Percentiles rank a stretch among this genome's conserved stretches.
Conservation (phyloP, 495 filamentous ascomycete genomes). For the Penicillium macrosclerotiorum region DNA sequence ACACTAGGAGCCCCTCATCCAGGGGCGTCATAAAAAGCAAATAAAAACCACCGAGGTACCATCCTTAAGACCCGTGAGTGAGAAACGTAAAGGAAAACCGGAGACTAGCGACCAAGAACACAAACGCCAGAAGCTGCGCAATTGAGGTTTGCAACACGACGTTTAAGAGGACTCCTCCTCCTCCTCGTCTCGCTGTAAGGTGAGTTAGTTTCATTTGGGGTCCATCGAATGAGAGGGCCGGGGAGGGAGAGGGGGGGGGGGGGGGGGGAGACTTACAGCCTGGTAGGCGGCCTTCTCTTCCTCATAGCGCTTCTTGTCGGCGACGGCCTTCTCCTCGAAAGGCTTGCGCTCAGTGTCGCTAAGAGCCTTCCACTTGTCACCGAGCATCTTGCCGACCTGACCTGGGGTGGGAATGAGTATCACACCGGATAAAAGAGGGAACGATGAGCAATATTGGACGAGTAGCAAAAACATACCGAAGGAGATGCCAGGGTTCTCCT, state of each 20-base stretch:
- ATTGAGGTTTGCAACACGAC: conserved; percentile 12
- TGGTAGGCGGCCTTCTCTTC: conserved; percentile 94
- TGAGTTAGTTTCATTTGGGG: conserved; percentile 16
- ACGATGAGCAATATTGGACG: background rate
- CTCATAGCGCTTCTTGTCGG: conserved; percentile 98
- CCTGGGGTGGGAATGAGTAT: conserved; percentile 50
- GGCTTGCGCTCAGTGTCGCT: conserved; percentile 83
- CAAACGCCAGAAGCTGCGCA: conserved; percentile 38
- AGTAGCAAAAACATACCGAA: conserved; percentile 65
- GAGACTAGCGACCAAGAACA: conserved; percentile 34
- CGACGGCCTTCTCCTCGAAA: conserved; percentile 91
- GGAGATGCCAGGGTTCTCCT: conserved; percentile 96
- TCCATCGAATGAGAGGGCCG: background rate
- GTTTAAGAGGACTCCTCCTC: conserved; percentile 54
- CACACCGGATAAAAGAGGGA: too few species aligned
- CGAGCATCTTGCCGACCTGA: conserved; percentile 95
- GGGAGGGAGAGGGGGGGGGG: too few species aligned
- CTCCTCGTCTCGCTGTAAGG: conserved; percentile 40
- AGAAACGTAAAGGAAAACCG: conserved; percentile 31
- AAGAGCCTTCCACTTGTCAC: conserved; percentile 96
- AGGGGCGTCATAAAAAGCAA: conserved; percentile 30
- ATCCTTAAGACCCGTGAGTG: conserved; percentile 40
- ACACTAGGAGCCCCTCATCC: conserved; percentile 24
- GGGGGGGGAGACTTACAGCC: conserved; percentile 48
- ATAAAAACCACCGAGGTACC: conserved; percentile 43